These are phyloP conservation scores for Mycosphaerella sp. DNA, from an alignment of 2,329 filamentous ascomycete species.

Conservation along the genomic window DNA sequence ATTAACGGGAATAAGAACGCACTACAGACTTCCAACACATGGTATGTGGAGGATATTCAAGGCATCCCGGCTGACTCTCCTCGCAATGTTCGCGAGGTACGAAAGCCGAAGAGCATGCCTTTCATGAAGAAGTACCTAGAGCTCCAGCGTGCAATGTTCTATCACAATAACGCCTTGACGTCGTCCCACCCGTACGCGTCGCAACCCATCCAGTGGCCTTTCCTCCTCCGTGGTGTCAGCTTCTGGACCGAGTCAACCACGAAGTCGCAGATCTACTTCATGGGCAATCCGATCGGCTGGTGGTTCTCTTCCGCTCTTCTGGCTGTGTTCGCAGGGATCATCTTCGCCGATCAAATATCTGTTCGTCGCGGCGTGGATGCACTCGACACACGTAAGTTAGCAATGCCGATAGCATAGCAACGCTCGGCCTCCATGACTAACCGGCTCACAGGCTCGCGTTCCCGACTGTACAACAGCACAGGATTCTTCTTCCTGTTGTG, in stretches of 20 bases:
- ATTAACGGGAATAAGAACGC: conserved; percentile 99
- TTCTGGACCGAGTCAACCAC: conserved; percentile 99
- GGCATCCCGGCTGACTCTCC: conserved; percentile 64
- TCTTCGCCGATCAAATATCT: conserved; percentile 88
- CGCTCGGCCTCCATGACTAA: conserved; percentile 3
- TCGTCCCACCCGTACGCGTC: conserved; percentile 95
- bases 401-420: not conserved
- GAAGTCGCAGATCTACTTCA: conserved; percentile 94
- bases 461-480: conserved; percentile 93
- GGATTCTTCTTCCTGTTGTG: conserved; percentile 99
- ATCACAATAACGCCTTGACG: conserved; percentile 96
- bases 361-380: conserved; percentile 89
- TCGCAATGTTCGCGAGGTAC: conserved; percentile 68
- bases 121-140: conserved; percentile 96
- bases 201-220: conserved; percentile 94
- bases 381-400: conserved; percentile 76
- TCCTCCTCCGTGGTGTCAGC: conserved; percentile 91
- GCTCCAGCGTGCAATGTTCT: conserved; percentile 97
- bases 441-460: conserved; percentile 63
- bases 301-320: conserved; percentile 90
- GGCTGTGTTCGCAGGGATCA: conserved; percentile 86
- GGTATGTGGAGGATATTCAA: conserved; percentile 89
- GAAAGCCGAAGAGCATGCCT: conserved; percentile 72
- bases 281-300: conserved; percentile 95
- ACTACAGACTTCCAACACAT: conserved; percentile 81